phyloP scores from a whole-genome alignment of 371 early-diverging fungal species.

The Mortierella sp. region DNA sequence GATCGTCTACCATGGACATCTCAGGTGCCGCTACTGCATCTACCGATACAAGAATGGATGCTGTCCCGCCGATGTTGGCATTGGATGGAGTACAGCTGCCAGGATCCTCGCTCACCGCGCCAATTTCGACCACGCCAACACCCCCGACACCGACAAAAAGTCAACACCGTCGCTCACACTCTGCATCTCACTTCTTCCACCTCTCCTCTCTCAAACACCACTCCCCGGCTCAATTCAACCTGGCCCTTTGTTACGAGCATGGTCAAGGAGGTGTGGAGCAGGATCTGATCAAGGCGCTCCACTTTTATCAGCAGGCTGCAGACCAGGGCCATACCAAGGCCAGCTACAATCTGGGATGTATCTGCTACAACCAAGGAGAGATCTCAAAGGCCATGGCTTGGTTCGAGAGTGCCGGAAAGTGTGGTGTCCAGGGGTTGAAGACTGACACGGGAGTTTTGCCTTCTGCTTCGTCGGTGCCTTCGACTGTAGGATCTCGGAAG shows the following conservation, averaged over 20 bases:
- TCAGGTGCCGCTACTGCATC: not conserved
- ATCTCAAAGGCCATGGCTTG: constrained; percentile 43
- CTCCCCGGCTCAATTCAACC: constrained; percentile 50
- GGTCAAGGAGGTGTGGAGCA: constrained; percentile 47
- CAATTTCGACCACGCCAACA: not conserved
- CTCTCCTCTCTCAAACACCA: constrained; percentile 50
- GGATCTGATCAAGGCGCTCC: constrained; percentile 32
- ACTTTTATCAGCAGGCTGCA: constrained; percentile 53
- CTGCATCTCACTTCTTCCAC: constrained; percentile 53
- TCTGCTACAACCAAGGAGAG: constrained; percentile 44
- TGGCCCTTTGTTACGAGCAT: constrained; percentile 47
- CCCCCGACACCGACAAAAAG: constrained; percentile 6
- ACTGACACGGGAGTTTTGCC: not conserved
- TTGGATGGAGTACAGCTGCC: not conserved
- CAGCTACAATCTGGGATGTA: constrained; percentile 46
- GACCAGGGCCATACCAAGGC: constrained; percentile 52
- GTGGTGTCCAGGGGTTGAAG: constrained; percentile 25
- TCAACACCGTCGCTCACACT: constrained; percentile 46
- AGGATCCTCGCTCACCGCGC: not conserved
- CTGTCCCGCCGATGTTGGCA: not conserved
- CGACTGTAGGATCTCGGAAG: not conserved
- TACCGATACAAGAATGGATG: not conserved
- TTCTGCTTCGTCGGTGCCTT: not conserved
- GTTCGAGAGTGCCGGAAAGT: constrained; percentile 47
- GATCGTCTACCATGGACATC: not conserved